Evolutionary conservation across 2,329 filamentous ascomycete genomes (phyloP), one percentile per base, ranked within the genome.

Genomic region (Cladophialophora carrionii): DNA sequence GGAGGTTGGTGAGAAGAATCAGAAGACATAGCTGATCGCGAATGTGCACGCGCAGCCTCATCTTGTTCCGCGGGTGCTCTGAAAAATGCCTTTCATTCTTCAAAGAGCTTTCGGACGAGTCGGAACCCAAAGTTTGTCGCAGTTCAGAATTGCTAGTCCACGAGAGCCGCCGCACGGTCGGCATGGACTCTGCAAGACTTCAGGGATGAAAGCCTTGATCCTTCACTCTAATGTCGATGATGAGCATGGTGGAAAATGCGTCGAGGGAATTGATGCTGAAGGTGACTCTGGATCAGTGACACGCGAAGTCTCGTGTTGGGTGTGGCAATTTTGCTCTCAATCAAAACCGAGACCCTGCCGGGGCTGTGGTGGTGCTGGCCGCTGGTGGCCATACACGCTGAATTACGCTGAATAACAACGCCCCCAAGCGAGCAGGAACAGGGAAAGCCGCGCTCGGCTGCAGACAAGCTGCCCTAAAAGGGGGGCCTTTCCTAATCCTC

Each of bases 11-110:
- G 64, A 91, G 74, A 69, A 94, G 81, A 73, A 96, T 90, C 69
- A 96, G 82, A 75, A 88, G 83, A 71, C 87, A 91, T 72, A 96
- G 84, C 84, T 96, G 92, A 79, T 92, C 88, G 71, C 91, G 86
- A 73, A 96, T 96, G 64, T 89, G 89, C 76, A 96, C 86, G 76
- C 91, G 87, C 90, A 96, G 92, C 63, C 60, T 61, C 68, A 61
- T 63, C 54, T 61, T 49, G 26, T 29, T 32, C 24, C 48, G 9
- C 48, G 48, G 48, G 48, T 20, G 48, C 48, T 51, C 22, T 51
- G 48, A 4, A 20, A 4, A 20, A 29, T 51, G 6, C 48, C 10
- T 51, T 26, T 51, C 48, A 51, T 24, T 26, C 48, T 51, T 51
- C 48, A 51, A 29, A 3, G 48, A 51, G 22, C 12, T 26, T 12